Evolutionary conservation across 2,329 filamentous ascomycete species (phyloP), one percentile per base, ranked within the genome.

Genomic region (Ophiostoma populinum): DNA sequence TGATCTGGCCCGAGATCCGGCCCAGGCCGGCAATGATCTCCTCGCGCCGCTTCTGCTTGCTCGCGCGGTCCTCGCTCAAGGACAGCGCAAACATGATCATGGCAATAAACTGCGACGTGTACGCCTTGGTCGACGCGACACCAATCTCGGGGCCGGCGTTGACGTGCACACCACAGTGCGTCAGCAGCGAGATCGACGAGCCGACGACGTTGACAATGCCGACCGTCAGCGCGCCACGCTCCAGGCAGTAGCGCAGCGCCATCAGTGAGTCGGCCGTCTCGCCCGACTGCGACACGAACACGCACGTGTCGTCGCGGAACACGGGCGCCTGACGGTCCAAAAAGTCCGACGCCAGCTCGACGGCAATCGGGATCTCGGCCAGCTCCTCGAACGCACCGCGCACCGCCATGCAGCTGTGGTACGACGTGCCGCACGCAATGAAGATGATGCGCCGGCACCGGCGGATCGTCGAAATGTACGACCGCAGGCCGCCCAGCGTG

Each of bases 11-110:
- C 7, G 86, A 93, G 51, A 98, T 72, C 51, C 81, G 79, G 50
- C 70, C 67, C 20, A 98, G 75, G 49, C 90, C 87, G 47, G 92
- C 79, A 69, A 98, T 94, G 52, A 98, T 95, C 60, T 94, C 86
- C 59, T 90, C 75, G 21, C 90, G 80, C 52, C 87, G 75, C 63
- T 80, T 74, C 51, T 79, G 72, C 73, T 98, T 98, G 47, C 85
- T 94, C 27, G 86, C 82, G 48, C 90, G 82, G 59, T 98, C 90
- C 63, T 98, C 90, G 51, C 82, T 90, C 39, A 98, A 72, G 20
- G 86, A 94, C 44, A 98, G 67, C 6, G 90, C 90, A 51, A 98
- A 95, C 90, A 98, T 98, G 62, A 95, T 80, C 85, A 98, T 94
- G 56, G 90, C 92, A 52, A 98, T 83, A 58, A 95, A 98, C 57